Percentiles rank a stretch among this genome's conserved stretches.
Conservation (phyloP, 495 filamentous ascomycete genomes). For the Lasiosphaeris hirsuta region DNA sequence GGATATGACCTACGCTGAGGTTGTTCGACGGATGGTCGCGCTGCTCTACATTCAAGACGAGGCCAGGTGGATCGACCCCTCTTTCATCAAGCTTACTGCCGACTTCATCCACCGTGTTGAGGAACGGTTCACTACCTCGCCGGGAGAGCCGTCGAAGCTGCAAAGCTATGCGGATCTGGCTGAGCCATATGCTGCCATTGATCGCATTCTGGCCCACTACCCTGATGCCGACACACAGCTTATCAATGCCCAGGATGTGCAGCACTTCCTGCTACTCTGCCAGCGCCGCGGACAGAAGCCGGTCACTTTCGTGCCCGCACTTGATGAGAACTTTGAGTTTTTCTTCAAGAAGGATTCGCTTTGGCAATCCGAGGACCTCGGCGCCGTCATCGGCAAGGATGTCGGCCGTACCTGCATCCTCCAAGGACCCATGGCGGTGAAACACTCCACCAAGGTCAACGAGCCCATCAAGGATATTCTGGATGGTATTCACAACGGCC, state of each 20-base stretch:
- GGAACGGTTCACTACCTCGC: slow-evolving; percentile 73
- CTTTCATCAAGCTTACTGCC: slow-evolving; percentile 74
- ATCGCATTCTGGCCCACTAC: slow-evolving; percentile 76
- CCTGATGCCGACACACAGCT: slow-evolving; percentile 83
- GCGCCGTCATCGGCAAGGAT: slow-evolving; percentile 92
- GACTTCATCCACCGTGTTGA: slow-evolving; percentile 96
- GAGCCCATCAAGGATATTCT: slow-evolving; percentile 93
- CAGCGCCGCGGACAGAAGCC: slow-evolving; percentile 92
- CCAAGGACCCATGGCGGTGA: slow-evolving; percentile 90
- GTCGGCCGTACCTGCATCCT: slow-evolving; percentile 93
- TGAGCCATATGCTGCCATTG: slow-evolving; percentile 70
- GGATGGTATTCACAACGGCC: slow-evolving; percentile 79
- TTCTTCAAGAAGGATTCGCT: slow-evolving; percentile 99
- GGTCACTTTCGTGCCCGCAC: slow-evolving; percentile 85
- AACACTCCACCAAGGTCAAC: slow-evolving; percentile 82
- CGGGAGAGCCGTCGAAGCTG: slow-evolving; percentile 60
- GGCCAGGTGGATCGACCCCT: slow-evolving; percentile 88
- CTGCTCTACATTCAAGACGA: slow-evolving; percentile 95
- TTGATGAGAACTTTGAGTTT: slow-evolving; percentile 95
- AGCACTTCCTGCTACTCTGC: slow-evolving; percentile 93
- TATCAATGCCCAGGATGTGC: slow-evolving; percentile 95
- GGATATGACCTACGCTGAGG: slow-evolving; percentile 96
- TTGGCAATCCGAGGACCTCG: slow-evolving; percentile 97
- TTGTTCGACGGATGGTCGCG: slow-evolving; percentile 90
- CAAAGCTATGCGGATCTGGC: slow-evolving; percentile 88